phyloP scores from a whole-genome alignment of 345 rosid species.

The Iberis pinnata region DNA sequence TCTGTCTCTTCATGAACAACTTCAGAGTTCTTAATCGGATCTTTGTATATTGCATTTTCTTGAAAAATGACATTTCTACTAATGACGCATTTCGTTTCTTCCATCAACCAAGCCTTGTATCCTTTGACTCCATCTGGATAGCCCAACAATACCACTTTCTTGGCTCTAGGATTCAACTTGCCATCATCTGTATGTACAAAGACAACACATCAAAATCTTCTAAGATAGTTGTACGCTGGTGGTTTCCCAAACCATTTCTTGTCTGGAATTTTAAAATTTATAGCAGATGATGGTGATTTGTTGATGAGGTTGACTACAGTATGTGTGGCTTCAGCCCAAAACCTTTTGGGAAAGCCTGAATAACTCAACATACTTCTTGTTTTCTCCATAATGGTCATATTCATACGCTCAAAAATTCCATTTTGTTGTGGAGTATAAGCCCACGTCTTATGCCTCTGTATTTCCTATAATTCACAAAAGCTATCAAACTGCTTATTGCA shows the following conservation, averaged over 20 bases:
- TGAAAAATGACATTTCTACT: background rate
- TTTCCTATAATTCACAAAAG: background rate
- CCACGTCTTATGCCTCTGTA: background rate
- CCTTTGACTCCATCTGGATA: background rate
- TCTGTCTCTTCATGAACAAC: too few species aligned
- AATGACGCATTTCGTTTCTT: background rate
- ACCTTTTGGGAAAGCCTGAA: background rate
- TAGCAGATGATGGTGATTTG: background rate
- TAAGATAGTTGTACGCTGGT: background rate
- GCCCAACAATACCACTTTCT: background rate
- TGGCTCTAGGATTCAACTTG: background rate
- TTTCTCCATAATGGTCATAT: background rate
- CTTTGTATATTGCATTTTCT: background rate
- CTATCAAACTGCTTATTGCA: background rate
- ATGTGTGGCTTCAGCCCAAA: background rate
- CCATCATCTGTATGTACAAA: background rate
- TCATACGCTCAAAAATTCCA: background rate
- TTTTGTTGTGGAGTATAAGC: background rate
- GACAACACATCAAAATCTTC: background rate
- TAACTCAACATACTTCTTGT: background rate
- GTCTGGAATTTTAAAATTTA: background rate
- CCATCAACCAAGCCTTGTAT: background rate
- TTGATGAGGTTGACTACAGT: background rate
- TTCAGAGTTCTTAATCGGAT: too few species aligned
- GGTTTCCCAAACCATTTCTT: background rate